Percentiles rank a stretch among this genome's conserved stretches.
phyloP scores from a whole-genome alignment of 2,329 filamentous ascomycete genomes.

The Fusarium aywerte region DNA sequence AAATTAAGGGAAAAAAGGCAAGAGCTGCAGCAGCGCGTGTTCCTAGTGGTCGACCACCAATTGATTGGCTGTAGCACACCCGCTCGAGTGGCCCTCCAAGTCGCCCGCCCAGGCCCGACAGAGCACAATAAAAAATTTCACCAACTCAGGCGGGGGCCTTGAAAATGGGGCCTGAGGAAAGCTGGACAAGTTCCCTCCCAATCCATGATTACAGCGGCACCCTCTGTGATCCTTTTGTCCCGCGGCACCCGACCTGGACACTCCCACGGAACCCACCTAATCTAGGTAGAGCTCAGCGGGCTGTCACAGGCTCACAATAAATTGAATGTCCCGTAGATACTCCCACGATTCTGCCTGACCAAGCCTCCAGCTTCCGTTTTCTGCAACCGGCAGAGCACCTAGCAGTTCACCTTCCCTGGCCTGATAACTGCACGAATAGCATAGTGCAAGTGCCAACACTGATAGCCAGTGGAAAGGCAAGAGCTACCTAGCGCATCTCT shows the following conservation, averaged over 20 bases:
- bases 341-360: background rate
- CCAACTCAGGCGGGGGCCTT: slow-evolving; percentile 30
- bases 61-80: slow-evolving; percentile 24
- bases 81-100: slow-evolving; percentile 23
- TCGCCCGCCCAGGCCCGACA: slow-evolving; percentile 16
- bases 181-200: slow-evolving; percentile 5
- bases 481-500: slow-evolving; percentile 5
- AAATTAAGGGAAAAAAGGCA: slow-evolving; percentile 32
- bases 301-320: background rate
- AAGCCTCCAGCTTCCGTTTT: background rate
- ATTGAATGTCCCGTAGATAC: background rate
- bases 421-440: background rate
- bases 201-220: slow-evolving; percentile 18
- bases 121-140: slow-evolving; percentile 32
- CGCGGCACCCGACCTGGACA: slow-evolving; percentile 14
- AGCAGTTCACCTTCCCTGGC: slow-evolving; percentile 1
- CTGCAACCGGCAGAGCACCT: slow-evolving; percentile 2
- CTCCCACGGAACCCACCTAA: background rate
- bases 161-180: slow-evolving; percentile 33
- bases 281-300: background rate
- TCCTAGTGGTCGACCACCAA: slow-evolving; percentile 32
- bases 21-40: slow-evolving; percentile 41
- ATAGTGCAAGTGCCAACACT: slow-evolving; percentile 2
- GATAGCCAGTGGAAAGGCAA: slow-evolving; percentile 1
- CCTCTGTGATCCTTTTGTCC: slow-evolving; percentile 1